These are phyloP conservation scores for Annulohypoxylon stygium DNA, from an alignment of 495 filamentous ascomycete genomes.

Conservation along the genomic window DNA sequence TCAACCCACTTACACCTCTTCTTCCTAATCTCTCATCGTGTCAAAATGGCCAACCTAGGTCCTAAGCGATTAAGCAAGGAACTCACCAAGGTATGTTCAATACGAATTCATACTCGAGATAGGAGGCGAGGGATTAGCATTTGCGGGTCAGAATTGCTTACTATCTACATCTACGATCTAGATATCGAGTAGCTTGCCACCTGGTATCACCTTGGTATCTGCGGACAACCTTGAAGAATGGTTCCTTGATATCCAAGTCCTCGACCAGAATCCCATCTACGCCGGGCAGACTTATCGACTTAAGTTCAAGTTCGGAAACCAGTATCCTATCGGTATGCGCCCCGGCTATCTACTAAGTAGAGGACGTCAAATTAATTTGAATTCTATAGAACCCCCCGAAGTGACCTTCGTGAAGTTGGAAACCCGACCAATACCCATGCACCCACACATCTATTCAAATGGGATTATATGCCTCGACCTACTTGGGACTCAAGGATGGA, in stretches of 20 bases:
- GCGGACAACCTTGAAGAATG: slow-evolving; percentile 89
- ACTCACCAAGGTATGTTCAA: slow-evolving; percentile 61
- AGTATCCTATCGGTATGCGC: slow-evolving; percentile 87
- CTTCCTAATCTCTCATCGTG: slow-evolving; percentile 10
- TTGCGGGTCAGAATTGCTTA: slow-evolving; percentile 17
- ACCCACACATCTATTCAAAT: slow-evolving; percentile 98
- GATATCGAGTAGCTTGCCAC: slow-evolving; percentile 69
- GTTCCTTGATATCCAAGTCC: slow-evolving; percentile 91
- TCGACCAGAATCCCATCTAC: slow-evolving; percentile 94
- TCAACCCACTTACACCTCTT: slow-evolving; percentile 5
- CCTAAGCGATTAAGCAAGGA: slow-evolving; percentile 66
- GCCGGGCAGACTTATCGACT: slow-evolving; percentile 82
- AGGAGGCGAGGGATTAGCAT: not conserved
- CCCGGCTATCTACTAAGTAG: not conserved
- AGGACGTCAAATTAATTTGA: slow-evolving; percentile 36
- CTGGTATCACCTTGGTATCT: slow-evolving; percentile 83
- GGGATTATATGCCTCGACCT: slow-evolving; percentile 98
- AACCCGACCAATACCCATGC: slow-evolving; percentile 86
- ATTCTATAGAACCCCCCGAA: slow-evolving; percentile 82
- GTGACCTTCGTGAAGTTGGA: slow-evolving; percentile 82
- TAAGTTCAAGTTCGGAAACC: slow-evolving; percentile 83
- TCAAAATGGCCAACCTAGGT: slow-evolving; percentile 60
- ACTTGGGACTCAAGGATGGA: slow-evolving; percentile 88
- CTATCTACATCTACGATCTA: slow-evolving; percentile 37
- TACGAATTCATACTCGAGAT: not conserved